These are phyloP conservation scores for Posidonia australis DNA, from an alignment of 106 monocot genomes.

Conservation along the genomic window DNA sequence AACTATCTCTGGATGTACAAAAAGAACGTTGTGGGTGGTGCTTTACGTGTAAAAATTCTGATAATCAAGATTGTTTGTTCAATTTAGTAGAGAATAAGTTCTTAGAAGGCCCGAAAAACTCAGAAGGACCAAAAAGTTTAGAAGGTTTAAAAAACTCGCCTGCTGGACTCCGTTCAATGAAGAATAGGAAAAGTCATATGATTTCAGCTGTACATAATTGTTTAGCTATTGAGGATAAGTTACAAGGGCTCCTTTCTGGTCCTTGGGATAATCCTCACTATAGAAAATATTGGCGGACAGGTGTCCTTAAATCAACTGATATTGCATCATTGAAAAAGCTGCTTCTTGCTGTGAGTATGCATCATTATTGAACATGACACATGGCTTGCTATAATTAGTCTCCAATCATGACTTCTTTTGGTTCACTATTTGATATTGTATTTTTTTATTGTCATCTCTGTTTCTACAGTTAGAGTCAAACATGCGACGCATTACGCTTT, in stretches of 20 bases:
- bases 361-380: background rate
- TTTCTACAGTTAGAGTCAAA: constrained; percentile 74
- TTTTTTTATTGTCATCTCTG: background rate
- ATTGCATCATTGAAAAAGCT: constrained; percentile 40
- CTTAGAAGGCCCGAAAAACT: constrained; percentile 24
- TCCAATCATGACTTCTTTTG: background rate
- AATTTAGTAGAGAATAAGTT: constrained; percentile 28
- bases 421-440: background rate
- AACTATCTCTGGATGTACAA: constrained; percentile 24
- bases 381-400: background rate
- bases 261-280: constrained; percentile 75
- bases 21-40: constrained; percentile 98
- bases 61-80: constrained; percentile 51
- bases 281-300: constrained; percentile 49
- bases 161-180: constrained; percentile 28
- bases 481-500: constrained; percentile 69
- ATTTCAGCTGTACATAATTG: constrained; percentile 34
- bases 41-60: constrained; percentile 42
- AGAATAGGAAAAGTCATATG: constrained; percentile 50
- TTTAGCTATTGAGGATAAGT: constrained; percentile 57
- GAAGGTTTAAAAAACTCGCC: background rate
- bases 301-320: constrained; percentile 56
- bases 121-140: too few relatives aligned
- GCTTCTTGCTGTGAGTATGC: constrained; percentile 64
- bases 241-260: constrained; percentile 62